These are phyloP conservation scores for Colletotrichum tanaceti DNA, from an alignment of 2,329 filamentous ascomycete species.

Conservation along the genomic window DNA sequence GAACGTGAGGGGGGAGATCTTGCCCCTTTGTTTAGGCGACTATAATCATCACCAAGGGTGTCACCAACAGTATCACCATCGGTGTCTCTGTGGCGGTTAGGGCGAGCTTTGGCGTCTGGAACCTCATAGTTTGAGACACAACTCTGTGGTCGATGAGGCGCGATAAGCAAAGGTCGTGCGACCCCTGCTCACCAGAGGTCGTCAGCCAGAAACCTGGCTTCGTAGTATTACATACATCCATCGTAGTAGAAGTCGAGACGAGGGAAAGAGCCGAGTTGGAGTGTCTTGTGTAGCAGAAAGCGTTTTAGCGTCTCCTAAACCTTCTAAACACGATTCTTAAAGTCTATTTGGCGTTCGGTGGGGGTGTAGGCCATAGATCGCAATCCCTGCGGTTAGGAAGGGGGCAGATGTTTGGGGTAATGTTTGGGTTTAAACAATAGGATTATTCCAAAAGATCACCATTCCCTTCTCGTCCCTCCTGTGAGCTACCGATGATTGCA, in stretches of 20 bases:
- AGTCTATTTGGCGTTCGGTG: conserved; percentile 12
- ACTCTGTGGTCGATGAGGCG: neutral
- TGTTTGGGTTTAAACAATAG: neutral
- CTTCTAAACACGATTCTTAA: conserved; percentile 4
- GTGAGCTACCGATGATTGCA: neutral
- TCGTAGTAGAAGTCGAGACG: neutral
- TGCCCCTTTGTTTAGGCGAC: too few species aligned
- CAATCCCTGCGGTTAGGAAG: neutral
- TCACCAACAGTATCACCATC: too few species aligned
- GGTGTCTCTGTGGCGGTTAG: too few species aligned
- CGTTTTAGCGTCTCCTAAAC: neutral
- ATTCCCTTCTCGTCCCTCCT: neutral
- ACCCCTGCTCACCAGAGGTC: neutral
- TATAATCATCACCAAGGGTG: too few species aligned
- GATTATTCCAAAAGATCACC: neutral
- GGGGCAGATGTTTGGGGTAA: too few species aligned
- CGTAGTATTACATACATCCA: too few species aligned
- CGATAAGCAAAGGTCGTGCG: neutral
- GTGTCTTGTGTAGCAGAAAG: neutral
- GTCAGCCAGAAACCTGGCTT: neutral
- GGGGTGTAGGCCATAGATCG: neutral
- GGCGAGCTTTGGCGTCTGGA: too few species aligned
- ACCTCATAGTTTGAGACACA: too few species aligned
- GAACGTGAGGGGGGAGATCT: too few species aligned
- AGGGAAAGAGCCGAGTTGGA: neutral